A percentile compares a stretch with the other conserved stretches of the same genome.
These are phyloP conservation scores for Scleroderma bovista DNA, from an alignment of 768 basidiomycete species.

Conservation along the genomic window DNA sequence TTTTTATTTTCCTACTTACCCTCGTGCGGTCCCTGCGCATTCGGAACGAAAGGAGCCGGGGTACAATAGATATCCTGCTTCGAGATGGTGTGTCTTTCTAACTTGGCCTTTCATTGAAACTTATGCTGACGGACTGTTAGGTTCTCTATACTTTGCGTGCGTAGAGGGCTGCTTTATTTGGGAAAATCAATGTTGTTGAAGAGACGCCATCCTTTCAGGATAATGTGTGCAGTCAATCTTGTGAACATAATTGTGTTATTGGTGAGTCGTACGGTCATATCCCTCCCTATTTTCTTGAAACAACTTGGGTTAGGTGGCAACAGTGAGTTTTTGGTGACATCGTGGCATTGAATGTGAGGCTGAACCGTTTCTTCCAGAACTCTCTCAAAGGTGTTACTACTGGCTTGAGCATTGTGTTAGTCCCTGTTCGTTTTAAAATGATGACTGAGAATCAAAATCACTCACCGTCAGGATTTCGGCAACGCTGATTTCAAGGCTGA, in stretches of 20 bases:
- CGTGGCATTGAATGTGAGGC: not conserved
- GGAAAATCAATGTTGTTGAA: not conserved
- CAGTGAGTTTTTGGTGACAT: not conserved
- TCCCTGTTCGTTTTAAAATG: not conserved
- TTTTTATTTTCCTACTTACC: constrained; percentile 18
- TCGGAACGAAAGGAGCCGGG: not conserved
- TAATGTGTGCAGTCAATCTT: not conserved
- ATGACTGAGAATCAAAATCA: no score
- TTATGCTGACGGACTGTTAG: constrained; percentile 1
- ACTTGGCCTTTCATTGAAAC: not conserved
- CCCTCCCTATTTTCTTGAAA: not conserved
- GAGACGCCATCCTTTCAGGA: no score
- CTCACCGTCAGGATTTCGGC: no score
- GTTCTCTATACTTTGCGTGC: constrained; percentile 15
- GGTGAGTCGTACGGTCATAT: constrained; percentile 1
- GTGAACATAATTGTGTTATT: constrained; percentile 7
- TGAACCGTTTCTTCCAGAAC: not conserved
- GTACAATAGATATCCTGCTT: constrained; percentile 8
- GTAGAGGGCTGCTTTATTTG: not conserved
- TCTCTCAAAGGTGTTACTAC: not conserved
- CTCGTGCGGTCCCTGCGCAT: constrained; percentile 8
- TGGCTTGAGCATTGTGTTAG: not conserved
- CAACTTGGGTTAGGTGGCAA: not conserved
- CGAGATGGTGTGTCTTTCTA: constrained; percentile 7
- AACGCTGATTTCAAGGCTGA: no score